Evolutionary conservation across 352 stramenopile species (phyloP).

Genomic region (Phytopythium delawarense): DNA sequence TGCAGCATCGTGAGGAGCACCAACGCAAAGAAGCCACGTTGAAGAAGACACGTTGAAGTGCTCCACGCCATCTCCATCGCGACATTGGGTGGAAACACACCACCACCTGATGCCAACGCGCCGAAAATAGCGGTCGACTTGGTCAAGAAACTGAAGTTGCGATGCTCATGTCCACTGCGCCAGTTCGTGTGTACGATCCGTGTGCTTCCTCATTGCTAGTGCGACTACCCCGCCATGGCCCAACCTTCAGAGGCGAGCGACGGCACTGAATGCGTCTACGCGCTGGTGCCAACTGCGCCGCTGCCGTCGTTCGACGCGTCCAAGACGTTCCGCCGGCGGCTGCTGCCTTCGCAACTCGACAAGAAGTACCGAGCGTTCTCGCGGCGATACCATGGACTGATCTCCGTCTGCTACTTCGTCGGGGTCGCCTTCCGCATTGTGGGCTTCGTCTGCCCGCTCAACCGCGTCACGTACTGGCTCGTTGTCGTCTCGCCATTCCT

Average conservation of each 20-base stretch:
- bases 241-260: not conserved
- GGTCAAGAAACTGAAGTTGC: not conserved
- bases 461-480: conserved; percentile 3
- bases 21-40: not conserved
- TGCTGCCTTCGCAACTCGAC: not conserved
- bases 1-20: not conserved
- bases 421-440: conserved; percentile 2
- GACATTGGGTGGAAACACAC: not conserved
- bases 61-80: too few species aligned
- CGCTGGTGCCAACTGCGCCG: not conserved
- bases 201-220: not conserved
- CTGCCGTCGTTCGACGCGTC: conserved; percentile 4
- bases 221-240: not conserved
- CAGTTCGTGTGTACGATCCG: too few species aligned
- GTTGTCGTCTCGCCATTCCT: not conserved
- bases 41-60: not conserved
- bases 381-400: not conserved
- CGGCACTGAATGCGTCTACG: not conserved
- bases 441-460: conserved; percentile 5
- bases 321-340: not conserved
- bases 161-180: not conserved
- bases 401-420: conserved; percentile 2
- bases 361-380: not conserved
- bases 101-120: too few species aligned
- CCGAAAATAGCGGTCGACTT: not conserved